These are phyloP conservation scores for Coriolopsis trogii DNA, from an alignment of 1,284 basidiomycete species.

Conservation along the genomic window DNA sequence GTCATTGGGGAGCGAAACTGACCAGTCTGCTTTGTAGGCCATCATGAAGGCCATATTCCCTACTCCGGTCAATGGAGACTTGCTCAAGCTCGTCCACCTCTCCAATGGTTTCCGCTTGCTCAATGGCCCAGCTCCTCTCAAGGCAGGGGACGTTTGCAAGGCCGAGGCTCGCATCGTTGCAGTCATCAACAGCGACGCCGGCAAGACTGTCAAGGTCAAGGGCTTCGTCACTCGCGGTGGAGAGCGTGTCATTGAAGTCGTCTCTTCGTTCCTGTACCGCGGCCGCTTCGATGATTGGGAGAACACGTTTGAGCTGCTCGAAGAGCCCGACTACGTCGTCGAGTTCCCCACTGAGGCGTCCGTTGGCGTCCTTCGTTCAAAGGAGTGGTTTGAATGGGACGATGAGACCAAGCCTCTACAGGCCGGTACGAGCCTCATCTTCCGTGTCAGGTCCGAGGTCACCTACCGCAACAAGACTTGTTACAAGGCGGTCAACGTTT, in stretches of 20 bases:
- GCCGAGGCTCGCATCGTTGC: constrained; percentile 89
- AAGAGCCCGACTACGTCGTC: constrained; percentile 89
- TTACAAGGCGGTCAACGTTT: constrained; percentile 82
- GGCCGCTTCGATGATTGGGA: constrained; percentile 92
- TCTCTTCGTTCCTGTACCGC: constrained; percentile 96
- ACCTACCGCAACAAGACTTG: constrained; percentile 91
- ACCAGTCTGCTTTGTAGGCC: constrained; percentile 54
- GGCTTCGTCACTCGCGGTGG: constrained; percentile 80
- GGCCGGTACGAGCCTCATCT: constrained; percentile 84
- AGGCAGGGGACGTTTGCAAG: constrained; percentile 89
- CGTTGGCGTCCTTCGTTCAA: constrained; percentile 90
- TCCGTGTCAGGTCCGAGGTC: constrained; percentile 86
- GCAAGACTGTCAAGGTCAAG: constrained; percentile 93
- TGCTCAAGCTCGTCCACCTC: constrained; percentile 95
- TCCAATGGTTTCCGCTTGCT: constrained; percentile 95
- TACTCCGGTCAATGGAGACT: constrained; percentile 85
- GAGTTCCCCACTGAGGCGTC: constrained; percentile 77
- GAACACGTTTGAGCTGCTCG: constrained; percentile 93
- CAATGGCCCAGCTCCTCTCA: constrained; percentile 75
- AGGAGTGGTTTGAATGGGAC: constrained; percentile 98
- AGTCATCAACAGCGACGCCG: constrained; percentile 89
- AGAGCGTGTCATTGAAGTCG: constrained; percentile 88
- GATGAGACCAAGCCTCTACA: constrained; percentile 79
- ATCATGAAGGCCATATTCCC: constrained; percentile 99
- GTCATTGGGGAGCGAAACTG: constrained; percentile 14